A percentile compares a stretch with the other conserved stretches of the same genome.
Conservation (phyloP, 2,329 filamentous ascomycete genomes). For the Trichophyton mentagrophytes region DNA sequence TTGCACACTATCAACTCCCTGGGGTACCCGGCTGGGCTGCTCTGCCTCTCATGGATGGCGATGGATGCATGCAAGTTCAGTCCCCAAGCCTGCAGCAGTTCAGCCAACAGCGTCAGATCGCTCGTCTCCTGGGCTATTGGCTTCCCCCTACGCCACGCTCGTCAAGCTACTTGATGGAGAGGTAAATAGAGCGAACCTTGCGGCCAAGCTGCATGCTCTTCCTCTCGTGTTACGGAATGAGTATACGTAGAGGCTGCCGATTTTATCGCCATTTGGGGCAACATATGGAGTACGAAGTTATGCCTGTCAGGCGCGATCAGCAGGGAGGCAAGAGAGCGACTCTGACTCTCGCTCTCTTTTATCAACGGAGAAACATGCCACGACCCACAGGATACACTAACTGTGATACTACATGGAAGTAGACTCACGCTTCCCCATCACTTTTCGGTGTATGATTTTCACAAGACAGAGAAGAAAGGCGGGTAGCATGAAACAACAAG, state of each 20-base stretch:
- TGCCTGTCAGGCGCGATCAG: not conserved
- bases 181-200: constrained; percentile 1
- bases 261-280: not conserved
- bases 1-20: not conserved
- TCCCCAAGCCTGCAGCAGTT: not conserved
- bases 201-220: not conserved
- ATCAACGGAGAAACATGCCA: not conserved
- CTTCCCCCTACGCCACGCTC: constrained; percentile 2
- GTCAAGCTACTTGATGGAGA: not conserved
- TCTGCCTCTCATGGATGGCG: not conserved
- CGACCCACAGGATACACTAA: not conserved
- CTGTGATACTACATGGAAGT: not conserved
- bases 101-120: not conserved
- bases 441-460: too few species aligned
- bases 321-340: not conserved
- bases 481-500: not conserved
- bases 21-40: not conserved
- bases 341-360: not conserved
- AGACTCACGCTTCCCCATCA: not conserved
- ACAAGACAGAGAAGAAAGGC: not conserved
- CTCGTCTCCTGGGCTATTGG: not conserved
- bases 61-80: not conserved
- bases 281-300: not conserved
- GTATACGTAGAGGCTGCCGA: not conserved
- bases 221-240: constrained; percentile 1